These are phyloP conservation scores for Halophytophthora polymorphica DNA, from an alignment of 352 stramenopile species.

Conservation along the genomic window DNA sequence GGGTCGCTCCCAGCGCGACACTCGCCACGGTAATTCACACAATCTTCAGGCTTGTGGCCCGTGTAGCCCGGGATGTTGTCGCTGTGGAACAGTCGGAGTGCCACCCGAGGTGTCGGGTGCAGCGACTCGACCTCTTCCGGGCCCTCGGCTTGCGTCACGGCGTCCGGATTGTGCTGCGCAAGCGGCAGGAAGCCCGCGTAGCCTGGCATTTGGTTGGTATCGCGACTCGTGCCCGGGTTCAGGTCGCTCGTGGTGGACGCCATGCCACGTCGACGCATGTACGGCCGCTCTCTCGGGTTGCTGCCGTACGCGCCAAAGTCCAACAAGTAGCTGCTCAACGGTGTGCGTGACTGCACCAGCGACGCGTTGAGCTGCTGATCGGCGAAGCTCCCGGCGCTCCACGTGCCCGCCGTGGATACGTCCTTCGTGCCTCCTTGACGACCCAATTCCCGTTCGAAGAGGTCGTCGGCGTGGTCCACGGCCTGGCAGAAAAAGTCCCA, in stretches of 20 bases:
- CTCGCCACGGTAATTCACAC: constrained; percentile 76
- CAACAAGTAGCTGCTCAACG: constrained; percentile 63
- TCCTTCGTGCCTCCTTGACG: constrained; percentile 12
- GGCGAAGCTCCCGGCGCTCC: constrained; percentile 13
- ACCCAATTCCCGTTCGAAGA: constrained; percentile 39
- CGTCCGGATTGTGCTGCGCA: constrained; percentile 55
- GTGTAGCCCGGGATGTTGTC: constrained; percentile 85
- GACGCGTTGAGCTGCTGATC: constrained; percentile 19
- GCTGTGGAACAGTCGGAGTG: constrained; percentile 71
- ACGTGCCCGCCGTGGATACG: constrained; percentile 10
- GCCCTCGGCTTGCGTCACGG: constrained; percentile 53
- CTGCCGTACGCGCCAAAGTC: constrained; percentile 73
- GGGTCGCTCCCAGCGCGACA: constrained; percentile 55
- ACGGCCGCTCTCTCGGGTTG: constrained; percentile 56
- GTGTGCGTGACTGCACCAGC: constrained; percentile 58
- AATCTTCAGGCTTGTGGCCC: constrained; percentile 73
- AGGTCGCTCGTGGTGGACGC: constrained; percentile 74
- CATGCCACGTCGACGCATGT: constrained; percentile 77
- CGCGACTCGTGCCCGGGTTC: constrained; percentile 58
- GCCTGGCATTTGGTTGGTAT: constrained; percentile 80
- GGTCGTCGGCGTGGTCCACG: constrained; percentile 33
- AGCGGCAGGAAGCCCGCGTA: constrained; percentile 72
- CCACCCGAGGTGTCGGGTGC: constrained; percentile 32
- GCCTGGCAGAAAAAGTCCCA: constrained; percentile 46
- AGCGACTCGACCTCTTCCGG: constrained; percentile 18